Evolutionary conservation across 2,329 filamentous ascomycete species (phyloP).

Genomic region (Huntiella savannae): DNA sequence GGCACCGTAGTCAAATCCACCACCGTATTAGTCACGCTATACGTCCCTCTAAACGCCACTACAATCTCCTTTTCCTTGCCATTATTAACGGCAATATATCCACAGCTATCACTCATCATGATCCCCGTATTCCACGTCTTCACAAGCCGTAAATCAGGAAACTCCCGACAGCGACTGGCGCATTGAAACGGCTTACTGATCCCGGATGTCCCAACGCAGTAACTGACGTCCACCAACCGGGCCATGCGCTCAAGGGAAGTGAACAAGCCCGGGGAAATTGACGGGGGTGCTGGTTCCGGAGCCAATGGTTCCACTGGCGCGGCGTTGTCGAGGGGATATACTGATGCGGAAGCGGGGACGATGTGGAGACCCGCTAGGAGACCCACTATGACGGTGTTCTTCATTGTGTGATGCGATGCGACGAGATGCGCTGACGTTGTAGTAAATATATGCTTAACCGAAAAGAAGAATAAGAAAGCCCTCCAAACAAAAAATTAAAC

Average conservation of each 20-base stretch:
- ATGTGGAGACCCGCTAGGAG: slow-evolving; percentile 1
- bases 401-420: slow-evolving; percentile 6
- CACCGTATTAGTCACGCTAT: slow-evolving; percentile 81
- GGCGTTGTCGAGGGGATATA: slow-evolving; percentile 1
- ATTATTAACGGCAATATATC: slow-evolving; percentile 82
- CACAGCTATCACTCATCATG: slow-evolving; percentile 75
- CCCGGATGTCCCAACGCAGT: slow-evolving; percentile 76
- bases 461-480: too few species aligned
- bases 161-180: slow-evolving; percentile 67
- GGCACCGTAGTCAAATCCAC: slow-evolving; percentile 76
- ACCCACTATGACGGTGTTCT: not conserved
- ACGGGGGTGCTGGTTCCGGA: slow-evolving; percentile 18
- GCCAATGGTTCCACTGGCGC: slow-evolving; percentile 2
- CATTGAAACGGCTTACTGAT: slow-evolving; percentile 71
- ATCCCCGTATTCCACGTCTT: slow-evolving; percentile 81
- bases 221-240: slow-evolving; percentile 83
- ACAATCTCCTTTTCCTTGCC: slow-evolving; percentile 36
- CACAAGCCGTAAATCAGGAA: slow-evolving; percentile 59
- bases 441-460: too few species aligned
- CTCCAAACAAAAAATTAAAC: too few species aligned
- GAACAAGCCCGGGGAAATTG: slow-evolving; percentile 43
- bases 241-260: slow-evolving; percentile 67
- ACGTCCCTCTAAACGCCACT: slow-evolving; percentile 83
- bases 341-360: not conserved
- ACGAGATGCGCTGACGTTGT: not conserved